These are phyloP conservation scores for Carex parvula DNA, from an alignment of 176 grass and related monocot genomes.

Conservation along the genomic window DNA sequence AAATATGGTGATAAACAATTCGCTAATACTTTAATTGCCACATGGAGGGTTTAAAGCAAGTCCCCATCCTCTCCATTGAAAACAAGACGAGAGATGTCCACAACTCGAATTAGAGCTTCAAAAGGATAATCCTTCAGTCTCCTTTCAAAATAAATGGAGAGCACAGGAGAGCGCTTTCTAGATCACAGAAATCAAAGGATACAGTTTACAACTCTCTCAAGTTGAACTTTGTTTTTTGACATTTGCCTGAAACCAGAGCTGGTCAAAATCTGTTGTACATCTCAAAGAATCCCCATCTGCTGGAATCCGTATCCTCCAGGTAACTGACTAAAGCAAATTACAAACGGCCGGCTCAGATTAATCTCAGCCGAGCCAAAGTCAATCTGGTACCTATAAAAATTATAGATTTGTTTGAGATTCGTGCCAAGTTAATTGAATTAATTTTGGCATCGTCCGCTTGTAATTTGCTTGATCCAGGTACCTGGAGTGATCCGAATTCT, in stretches of 20 bases:
- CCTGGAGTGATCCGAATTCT: too few relatives aligned
- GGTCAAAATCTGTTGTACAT: constrained; percentile 13
- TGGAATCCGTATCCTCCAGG: too few relatives aligned
- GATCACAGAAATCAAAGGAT: constrained; percentile 5
- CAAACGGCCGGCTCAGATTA: too few relatives aligned
- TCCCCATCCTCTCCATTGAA: neutral
- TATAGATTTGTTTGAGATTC: too few relatives aligned
- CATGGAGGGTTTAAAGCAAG: neutral
- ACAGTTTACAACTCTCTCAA: constrained; percentile 14
- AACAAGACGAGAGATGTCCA: neutral
- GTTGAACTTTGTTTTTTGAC: constrained; percentile 58
- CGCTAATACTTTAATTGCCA: constrained; percentile 5
- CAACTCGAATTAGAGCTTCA: too few relatives aligned
- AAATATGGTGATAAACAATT: constrained; percentile 20
- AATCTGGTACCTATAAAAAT: too few relatives aligned
- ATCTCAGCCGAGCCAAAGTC: too few relatives aligned
- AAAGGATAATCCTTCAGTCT: neutral
- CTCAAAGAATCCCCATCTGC: neutral
- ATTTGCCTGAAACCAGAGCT: constrained; percentile 24
- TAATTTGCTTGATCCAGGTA: too few relatives aligned
- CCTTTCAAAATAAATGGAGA: neutral
- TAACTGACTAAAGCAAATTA: too few relatives aligned
- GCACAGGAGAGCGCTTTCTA: neutral
- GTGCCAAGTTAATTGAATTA: too few relatives aligned
- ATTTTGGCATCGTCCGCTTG: neutral